phyloP scores from a whole-genome alignment of 768 basidiomycete genomes.

The Leccinum subtestaceum region DNA sequence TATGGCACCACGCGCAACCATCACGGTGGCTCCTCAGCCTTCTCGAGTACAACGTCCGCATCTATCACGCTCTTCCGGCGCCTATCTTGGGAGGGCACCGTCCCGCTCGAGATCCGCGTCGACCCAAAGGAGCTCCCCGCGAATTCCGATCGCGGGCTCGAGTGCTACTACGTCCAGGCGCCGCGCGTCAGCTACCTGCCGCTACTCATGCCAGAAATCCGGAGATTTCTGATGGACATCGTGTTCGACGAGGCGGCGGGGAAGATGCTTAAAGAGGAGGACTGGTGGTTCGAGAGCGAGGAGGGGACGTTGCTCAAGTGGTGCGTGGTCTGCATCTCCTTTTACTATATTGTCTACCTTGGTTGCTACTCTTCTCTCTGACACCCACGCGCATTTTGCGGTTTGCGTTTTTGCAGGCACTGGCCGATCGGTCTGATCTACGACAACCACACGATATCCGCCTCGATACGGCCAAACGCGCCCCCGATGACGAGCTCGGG shows the following conservation, averaged over 20 bases:
- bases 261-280: conserved; percentile 75
- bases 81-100: conserved; percentile 87
- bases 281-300: conserved; percentile 97
- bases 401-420: conserved; percentile 61
- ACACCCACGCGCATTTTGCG: conserved; percentile 8
- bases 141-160: conserved; percentile 83
- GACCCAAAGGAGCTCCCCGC: conserved; percentile 88
- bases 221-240: conserved; percentile 85
- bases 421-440: conserved; percentile 97
- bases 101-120: conserved; percentile 86
- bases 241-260: conserved; percentile 86
- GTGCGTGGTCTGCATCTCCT: conserved; percentile 42
- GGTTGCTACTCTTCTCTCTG: neutral
- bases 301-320: conserved; percentile 83
- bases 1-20: conserved; percentile 54
- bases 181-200: conserved; percentile 93
- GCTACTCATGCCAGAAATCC: conserved; percentile 83
- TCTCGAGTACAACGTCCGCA: conserved; percentile 46
- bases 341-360: neutral
- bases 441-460: conserved; percentile 73
- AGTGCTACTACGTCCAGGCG: conserved; percentile 88
- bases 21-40: conserved; percentile 44
- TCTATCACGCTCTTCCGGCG: conserved; percentile 81
- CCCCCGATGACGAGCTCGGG: conserved; percentile 39
- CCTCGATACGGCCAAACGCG: conserved; percentile 45